Evolutionary conservation across 495 filamentous ascomycete species (phyloP).

Genomic region (Penicilliopsis zonata): DNA sequence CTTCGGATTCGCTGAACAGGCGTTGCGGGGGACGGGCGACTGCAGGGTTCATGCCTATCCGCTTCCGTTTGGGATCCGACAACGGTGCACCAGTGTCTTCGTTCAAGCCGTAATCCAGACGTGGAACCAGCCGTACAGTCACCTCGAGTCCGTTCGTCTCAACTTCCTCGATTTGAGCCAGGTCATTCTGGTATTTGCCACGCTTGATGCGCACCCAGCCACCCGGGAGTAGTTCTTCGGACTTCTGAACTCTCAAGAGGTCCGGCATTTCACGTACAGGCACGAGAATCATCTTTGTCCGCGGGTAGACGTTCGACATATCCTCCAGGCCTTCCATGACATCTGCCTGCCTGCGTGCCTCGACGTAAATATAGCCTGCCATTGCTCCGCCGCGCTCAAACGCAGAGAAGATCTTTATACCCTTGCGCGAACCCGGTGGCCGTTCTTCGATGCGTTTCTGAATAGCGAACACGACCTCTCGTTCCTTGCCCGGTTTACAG

Average conservation of each 20-base stretch:
- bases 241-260: constrained; percentile 79
- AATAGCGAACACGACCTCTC: constrained; percentile 75
- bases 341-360: constrained; percentile 77
- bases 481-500: constrained; percentile 90
- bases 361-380: constrained; percentile 91
- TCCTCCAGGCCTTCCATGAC: constrained; percentile 70
- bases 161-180: constrained; percentile 89
- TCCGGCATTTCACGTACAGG: constrained; percentile 98
- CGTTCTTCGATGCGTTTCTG: constrained; percentile 79
- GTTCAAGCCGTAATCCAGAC: constrained; percentile 81
- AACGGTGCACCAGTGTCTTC: constrained; percentile 56
- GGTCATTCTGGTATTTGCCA: constrained; percentile 74
- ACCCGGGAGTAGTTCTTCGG: constrained; percentile 71
- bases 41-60: constrained; percentile 39
- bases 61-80: constrained; percentile 60
- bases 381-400: constrained; percentile 83
- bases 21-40: constrained; percentile 67
- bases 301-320: constrained; percentile 73
- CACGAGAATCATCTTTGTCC: constrained; percentile 70
- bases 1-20: constrained; percentile 88
- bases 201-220: constrained; percentile 85
- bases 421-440: constrained; percentile 52
- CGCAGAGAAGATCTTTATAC: constrained; percentile 69
- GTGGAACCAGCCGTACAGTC: constrained; percentile 72
- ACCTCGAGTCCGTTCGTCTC: constrained; percentile 86